Evolutionary conservation across 1,284 basidiomycete species (phyloP).

Genomic region (Puccinia triticina): DNA sequence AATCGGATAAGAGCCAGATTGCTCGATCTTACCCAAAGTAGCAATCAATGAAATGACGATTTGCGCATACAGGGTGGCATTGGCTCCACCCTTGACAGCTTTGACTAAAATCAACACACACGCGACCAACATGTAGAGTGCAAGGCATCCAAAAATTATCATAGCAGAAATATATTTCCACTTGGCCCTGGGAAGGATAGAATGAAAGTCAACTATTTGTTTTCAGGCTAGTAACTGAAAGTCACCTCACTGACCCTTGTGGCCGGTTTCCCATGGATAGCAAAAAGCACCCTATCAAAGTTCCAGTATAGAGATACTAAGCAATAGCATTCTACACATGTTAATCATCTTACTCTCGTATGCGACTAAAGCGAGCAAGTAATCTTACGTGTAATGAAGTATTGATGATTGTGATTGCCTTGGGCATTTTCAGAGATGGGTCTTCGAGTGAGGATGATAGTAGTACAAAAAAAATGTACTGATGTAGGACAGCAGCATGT

Average conservation of each 20-base stretch:
- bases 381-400: conserved; percentile 70
- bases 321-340: conserved; percentile 12
- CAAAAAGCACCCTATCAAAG: conserved; percentile 84
- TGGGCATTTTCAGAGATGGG: conserved; percentile 68
- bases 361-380: background rate
- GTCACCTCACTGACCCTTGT: conserved; percentile 68
- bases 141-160: conserved; percentile 75
- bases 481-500: background rate
- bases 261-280: conserved; percentile 98
- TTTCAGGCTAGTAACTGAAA: background rate
- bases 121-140: conserved; percentile 75
- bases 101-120: conserved; percentile 75
- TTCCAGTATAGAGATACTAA: conserved; percentile 81
- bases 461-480: conserved; percentile 91
- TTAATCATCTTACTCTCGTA: background rate
- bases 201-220: background rate
- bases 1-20: conserved; percentile 59
- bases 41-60: conserved; percentile 83
- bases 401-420: conserved; percentile 76
- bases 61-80: conserved; percentile 67
- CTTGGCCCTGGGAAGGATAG: conserved; percentile 65
- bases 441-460: conserved; percentile 85
- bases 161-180: conserved; percentile 84
- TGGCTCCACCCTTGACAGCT: conserved; percentile 68
- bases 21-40: conserved; percentile 75